phyloP scores from a whole-genome alignment of 2,329 filamentous ascomycete genomes.

The Trichoderma sp. region DNA sequence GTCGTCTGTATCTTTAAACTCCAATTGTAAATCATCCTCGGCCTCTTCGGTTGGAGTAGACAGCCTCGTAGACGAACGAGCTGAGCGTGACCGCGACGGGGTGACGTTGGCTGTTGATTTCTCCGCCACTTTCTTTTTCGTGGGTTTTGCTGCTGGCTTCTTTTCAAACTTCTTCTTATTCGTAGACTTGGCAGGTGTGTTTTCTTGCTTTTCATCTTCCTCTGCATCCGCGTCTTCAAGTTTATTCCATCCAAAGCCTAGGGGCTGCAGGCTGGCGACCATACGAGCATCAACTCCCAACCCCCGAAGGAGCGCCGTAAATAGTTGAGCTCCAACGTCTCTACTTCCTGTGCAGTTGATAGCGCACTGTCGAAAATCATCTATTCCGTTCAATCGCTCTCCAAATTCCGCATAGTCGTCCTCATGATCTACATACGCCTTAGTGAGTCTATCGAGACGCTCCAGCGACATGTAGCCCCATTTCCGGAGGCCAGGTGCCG shows the following conservation, averaged over 20 bases:
- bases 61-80: constrained; percentile 18
- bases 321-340: constrained; percentile 86
- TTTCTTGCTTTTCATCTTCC: constrained; percentile 32
- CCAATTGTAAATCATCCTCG: constrained; percentile 49
- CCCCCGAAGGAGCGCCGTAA: constrained; percentile 79
- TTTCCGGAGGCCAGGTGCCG: constrained; percentile 81
- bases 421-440: constrained; percentile 66
- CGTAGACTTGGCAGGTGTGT: constrained; percentile 26
- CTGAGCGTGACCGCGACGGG: constrained; percentile 23
- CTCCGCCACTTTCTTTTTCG: constrained; percentile 30
- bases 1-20: constrained; percentile 55
- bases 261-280: constrained; percentile 80
- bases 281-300: constrained; percentile 81
- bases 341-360: constrained; percentile 75
- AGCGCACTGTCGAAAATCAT: constrained; percentile 70
- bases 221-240: constrained; percentile 70
- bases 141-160: constrained; percentile 23
- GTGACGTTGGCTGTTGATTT: background rate
- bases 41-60: constrained; percentile 41
- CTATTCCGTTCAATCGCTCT: constrained; percentile 68
- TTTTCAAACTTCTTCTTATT: constrained; percentile 21
- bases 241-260: constrained; percentile 91
- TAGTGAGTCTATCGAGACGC: constrained; percentile 71
- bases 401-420: constrained; percentile 71
- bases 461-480: constrained; percentile 82